Percentiles rank a stretch among this genome's conserved stretches.
These are phyloP conservation scores for Pelargonium citronellum DNA, from an alignment of 441 rosid genomes.

Conservation along the genomic window DNA sequence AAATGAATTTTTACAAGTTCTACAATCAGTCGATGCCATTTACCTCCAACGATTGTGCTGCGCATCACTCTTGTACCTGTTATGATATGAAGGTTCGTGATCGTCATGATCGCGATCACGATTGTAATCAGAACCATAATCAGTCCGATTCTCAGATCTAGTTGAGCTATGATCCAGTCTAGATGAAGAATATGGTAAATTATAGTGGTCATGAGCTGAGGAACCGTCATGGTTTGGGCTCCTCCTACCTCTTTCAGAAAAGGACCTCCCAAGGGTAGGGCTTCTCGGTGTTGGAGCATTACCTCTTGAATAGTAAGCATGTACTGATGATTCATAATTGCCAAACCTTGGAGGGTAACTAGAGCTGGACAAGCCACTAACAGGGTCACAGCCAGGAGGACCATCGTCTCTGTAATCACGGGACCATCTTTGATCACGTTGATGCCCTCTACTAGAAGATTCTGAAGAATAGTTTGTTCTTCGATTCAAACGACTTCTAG, in stretches of 20 bases:
- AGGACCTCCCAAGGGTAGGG: constrained; percentile 33
- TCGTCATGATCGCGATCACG: constrained; percentile 6
- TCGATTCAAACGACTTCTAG: constrained; percentile 32
- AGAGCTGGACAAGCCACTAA: constrained; percentile 30
- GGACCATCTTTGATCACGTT: constrained; percentile 37
- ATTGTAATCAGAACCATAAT: constrained; percentile 21
- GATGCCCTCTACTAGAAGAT: constrained; percentile 36
- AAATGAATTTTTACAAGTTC: not conserved
- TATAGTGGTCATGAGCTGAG: constrained; percentile 19
- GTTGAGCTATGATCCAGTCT: constrained; percentile 18
- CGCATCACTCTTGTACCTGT: not conserved
- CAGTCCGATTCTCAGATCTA: constrained; percentile 24
- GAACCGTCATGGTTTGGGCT: constrained; percentile 36
- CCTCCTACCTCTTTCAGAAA: constrained; percentile 38
- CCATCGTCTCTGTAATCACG: constrained; percentile 37
- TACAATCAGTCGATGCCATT: not conserved
- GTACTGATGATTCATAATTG: constrained; percentile 27
- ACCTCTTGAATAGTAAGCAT: constrained; percentile 21
- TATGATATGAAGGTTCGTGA: not conserved
- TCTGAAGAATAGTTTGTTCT: constrained; percentile 36
- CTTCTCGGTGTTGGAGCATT: constrained; percentile 21
- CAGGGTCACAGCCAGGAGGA: constrained; percentile 46
- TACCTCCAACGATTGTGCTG: not conserved
- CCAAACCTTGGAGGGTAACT: constrained; percentile 59
- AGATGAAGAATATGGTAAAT: constrained; percentile 19